These are phyloP conservation scores for Recurvomyces mirabilis DNA, from an alignment of 495 filamentous ascomycete species.

Conservation along the genomic window DNA sequence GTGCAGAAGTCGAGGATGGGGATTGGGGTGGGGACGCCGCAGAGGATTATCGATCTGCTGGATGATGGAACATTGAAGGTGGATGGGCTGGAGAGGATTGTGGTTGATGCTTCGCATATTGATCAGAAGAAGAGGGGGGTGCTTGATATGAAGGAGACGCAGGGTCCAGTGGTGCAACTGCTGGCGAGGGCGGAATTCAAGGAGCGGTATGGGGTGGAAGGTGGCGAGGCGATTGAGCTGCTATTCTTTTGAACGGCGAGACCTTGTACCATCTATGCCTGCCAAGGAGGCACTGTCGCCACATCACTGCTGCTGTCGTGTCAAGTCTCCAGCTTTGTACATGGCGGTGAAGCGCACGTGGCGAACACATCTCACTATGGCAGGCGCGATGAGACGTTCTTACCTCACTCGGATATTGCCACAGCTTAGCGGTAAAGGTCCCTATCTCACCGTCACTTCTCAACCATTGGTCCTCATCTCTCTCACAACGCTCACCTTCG, in stretches of 20 bases:
- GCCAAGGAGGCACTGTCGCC: too few relatives aligned
- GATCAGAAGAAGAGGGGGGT: conserved; percentile 87
- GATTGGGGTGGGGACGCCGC: conserved; percentile 82
- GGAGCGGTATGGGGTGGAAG: conserved; percentile 50
- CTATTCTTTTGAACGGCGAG: conserved; percentile 48
- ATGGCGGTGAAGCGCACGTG: too few relatives aligned
- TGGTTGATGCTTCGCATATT: conserved; percentile 81
- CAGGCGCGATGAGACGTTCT: too few relatives aligned
- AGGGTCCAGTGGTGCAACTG: conserved; percentile 59
- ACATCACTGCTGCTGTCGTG: too few relatives aligned
- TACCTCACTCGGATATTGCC: too few relatives aligned
- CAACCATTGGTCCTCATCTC: too few relatives aligned
- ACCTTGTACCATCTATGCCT: too few relatives aligned
- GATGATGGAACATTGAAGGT: conserved; percentile 61
- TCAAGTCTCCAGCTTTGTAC: too few relatives aligned
- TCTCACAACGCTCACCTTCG: too few relatives aligned
- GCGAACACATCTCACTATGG: too few relatives aligned
- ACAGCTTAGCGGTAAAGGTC: too few relatives aligned
- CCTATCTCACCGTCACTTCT: too few relatives aligned
- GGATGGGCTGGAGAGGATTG: conserved; percentile 59
- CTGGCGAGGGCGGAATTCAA: conserved; percentile 57
- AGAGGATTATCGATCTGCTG: conserved; percentile 67
- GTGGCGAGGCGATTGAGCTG: conserved; percentile 41
- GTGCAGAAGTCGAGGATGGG: conserved; percentile 58
- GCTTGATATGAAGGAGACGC: conserved; percentile 85